Base-by-base conservation (phyloP, 495 filamentous ascomycete species). In the Viridothelium virens region DNA sequence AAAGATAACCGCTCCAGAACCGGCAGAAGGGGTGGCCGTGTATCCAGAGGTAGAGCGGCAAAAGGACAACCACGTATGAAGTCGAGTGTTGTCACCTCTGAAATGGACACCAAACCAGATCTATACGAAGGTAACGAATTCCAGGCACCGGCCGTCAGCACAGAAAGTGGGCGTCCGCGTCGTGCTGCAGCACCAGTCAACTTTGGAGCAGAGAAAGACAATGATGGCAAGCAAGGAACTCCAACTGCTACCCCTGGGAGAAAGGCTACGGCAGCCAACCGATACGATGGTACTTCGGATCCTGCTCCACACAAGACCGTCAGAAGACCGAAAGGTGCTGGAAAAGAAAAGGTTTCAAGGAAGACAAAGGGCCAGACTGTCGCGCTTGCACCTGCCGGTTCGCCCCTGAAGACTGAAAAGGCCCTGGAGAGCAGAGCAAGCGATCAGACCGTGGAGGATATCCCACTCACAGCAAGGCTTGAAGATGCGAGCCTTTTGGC, bases 1-100 rank as follows among this genome's bases (percentile, higher is more conserved):
- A 95, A 96, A 76, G 88, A 90, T 44, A 90, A 89, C 73, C 78
- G 90, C 61, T 81, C 78, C 37, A 92, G 85, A 77, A 87, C 86
- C 66, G 85, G 86, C 76, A 87, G 85, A 37, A 87, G 84, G 62
- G 85, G 79, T n/a, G 79, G 83, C 65, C 81, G 86, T 46, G 85
- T 68, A 4, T 64, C 67, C 18, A 11, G 70, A 59, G 70, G 70
- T 25, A 14, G 41, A 63, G 61, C 38, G 12, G 38, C 37, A 12
- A 63, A 41, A 84, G 79, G 78, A 77, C 25, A 62, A 70, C 77
- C 63, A 65, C 86, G 89, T 62, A 86, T 88, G 48, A 85, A 88
- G 69, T 88, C 90, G 11, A 91, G 86, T 70, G 88, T 87, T 7
- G 76, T 95, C 63, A 90, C 91, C 66, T 86, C 87, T 2, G 87